These are phyloP conservation scores for Hirsutella thompsonii DNA, from an alignment of 2,329 filamentous ascomycete species.

Conservation along the genomic window DNA sequence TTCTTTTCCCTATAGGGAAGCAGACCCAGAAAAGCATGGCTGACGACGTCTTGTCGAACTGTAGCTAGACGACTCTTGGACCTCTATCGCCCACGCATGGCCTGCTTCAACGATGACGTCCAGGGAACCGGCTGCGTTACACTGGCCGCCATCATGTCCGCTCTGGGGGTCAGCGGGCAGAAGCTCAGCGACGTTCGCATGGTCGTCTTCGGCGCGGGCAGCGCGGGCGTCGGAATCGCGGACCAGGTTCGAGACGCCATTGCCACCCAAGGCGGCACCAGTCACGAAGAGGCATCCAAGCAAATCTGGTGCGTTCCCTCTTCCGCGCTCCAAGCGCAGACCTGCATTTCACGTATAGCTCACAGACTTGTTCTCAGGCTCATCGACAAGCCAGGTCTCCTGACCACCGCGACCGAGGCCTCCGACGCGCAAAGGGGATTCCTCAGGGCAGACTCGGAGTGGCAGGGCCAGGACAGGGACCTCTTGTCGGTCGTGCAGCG, in stretches of 20 bases:
- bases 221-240: slow-evolving; percentile 74
- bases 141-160: slow-evolving; percentile 68
- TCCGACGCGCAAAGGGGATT: slow-evolving; percentile 57
- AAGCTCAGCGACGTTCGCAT: slow-evolving; percentile 57
- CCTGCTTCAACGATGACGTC: slow-evolving; percentile 87
- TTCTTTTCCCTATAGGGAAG: neutral
- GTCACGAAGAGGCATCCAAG: slow-evolving; percentile 59
- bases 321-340: neutral
- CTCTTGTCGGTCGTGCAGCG: slow-evolving; percentile 55
- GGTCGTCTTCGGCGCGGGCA: slow-evolving; percentile 69
- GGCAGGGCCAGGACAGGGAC: slow-evolving; percentile 41
- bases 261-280: slow-evolving; percentile 50
- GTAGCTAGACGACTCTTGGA: slow-evolving; percentile 62
- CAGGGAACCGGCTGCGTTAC: slow-evolving; percentile 85
- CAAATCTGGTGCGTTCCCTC: slow-evolving; percentile 57
- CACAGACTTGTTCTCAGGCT: slow-evolving; percentile 39
- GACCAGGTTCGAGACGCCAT: slow-evolving; percentile 77
- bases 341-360: no score
- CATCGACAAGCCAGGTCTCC: slow-evolving; percentile 68
- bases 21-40: neutral
- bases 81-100: slow-evolving; percentile 56
- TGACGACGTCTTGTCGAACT: neutral
- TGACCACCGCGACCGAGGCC: slow-evolving; percentile 50
- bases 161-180: slow-evolving; percentile 53
- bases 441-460: slow-evolving; percentile 50